Conservation (phyloP, 345 rosid species). For the Euphorbia tirucalli region DNA sequence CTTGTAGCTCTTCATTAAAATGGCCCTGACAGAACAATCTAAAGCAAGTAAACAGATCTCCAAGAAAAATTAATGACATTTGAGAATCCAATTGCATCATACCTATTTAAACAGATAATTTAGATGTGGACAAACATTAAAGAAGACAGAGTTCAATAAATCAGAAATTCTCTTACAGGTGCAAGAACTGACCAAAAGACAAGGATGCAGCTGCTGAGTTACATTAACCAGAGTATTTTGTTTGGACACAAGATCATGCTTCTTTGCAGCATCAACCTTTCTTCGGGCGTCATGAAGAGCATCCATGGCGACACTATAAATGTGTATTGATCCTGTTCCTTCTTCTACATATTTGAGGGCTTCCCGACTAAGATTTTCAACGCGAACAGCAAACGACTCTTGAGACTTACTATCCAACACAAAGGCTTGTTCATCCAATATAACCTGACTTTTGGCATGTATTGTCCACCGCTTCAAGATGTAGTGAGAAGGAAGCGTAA, state of each 20-base stretch:
- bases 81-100: conserved; percentile 1
- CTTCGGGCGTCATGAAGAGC: conserved; percentile 41
- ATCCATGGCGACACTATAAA: conserved; percentile 36
- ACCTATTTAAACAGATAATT: background rate
- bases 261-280: conserved; percentile 35
- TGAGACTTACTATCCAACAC: conserved; percentile 26
- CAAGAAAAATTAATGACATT: background rate
- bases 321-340: conserved; percentile 29
- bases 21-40: background rate
- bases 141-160: conserved; percentile 1
- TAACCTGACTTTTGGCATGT: conserved; percentile 40
- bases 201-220: conserved; percentile 21
- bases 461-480: conserved; percentile 51
- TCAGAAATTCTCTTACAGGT: background rate
- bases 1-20: background rate
- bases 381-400: conserved; percentile 31
- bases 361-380: conserved; percentile 38
- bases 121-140: background rate
- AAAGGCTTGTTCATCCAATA: conserved; percentile 26
- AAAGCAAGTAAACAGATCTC: background rate
- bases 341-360: conserved; percentile 38
- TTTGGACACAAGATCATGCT: conserved; percentile 12
- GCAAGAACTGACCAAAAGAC: conserved; percentile 32
- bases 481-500: conserved; percentile 42
- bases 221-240: conserved; percentile 14